These are phyloP conservation scores for Talaromyces sp. DNA, from an alignment of 2,329 filamentous ascomycete species.

Conservation along the genomic window DNA sequence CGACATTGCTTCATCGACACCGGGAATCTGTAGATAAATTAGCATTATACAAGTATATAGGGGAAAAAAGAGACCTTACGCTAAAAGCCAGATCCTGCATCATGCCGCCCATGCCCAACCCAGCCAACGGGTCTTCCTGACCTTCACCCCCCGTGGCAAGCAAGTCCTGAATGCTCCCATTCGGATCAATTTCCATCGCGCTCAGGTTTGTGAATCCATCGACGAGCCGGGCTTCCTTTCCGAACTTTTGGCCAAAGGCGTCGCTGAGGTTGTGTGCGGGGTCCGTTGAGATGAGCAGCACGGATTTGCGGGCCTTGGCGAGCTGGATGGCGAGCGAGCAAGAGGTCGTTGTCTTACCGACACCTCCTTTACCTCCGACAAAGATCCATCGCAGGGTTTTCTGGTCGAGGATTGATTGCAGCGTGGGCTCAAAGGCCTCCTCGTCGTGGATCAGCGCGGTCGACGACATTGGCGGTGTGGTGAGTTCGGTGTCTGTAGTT, in stretches of 20 bases:
- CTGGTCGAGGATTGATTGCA: slow-evolving; percentile 93
- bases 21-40: slow-evolving; percentile 68
- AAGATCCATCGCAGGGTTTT: slow-evolving; percentile 97
- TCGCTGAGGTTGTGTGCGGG: slow-evolving; percentile 97
- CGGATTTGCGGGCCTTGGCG: slow-evolving; percentile 87
- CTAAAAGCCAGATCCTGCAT: slow-evolving; percentile 98
- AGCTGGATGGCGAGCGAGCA: slow-evolving; percentile 98
- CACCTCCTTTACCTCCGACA: slow-evolving; percentile 95
- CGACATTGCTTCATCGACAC: slow-evolving; percentile 99
- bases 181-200: slow-evolving; percentile 99
- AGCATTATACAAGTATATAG: slow-evolving; percentile 1
- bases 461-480: slow-evolving; percentile 31
- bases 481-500: too few species aligned
- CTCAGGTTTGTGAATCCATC: slow-evolving; percentile 90
- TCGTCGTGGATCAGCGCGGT: slow-evolving; percentile 47
- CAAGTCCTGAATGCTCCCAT: slow-evolving; percentile 94
- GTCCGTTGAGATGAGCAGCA: slow-evolving; percentile 96
- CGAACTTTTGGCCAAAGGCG: slow-evolving; percentile 98
- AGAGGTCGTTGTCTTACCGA: slow-evolving; percentile 98
- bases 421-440: slow-evolving; percentile 81
- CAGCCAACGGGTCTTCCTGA: slow-evolving; percentile 63
- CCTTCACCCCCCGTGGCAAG: slow-evolving; percentile 67
- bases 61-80: slow-evolving; percentile 42
- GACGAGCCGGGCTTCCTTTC: slow-evolving; percentile 91
- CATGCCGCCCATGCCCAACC: slow-evolving; percentile 79